phyloP scores from a whole-genome alignment of 2,329 filamentous ascomycete genomes.

The Hymenoscyphus infarciens region DNA sequence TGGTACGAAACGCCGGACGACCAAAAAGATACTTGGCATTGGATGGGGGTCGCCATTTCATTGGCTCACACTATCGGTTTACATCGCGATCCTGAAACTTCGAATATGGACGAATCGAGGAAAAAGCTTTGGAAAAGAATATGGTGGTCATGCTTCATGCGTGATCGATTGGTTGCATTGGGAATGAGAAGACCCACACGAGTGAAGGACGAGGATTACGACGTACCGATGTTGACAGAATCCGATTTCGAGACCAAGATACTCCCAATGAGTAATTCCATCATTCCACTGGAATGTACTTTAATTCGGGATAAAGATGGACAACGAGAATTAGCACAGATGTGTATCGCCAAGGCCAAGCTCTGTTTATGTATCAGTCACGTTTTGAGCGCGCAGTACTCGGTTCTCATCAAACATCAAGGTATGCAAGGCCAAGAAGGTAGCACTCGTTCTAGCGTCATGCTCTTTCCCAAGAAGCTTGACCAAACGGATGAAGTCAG shows the following conservation, averaged over 20 bases:
- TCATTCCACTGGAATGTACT: constrained; percentile 67
- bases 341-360: constrained; percentile 91
- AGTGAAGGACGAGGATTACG: constrained; percentile 90
- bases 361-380: constrained; percentile 86
- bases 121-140: constrained; percentile 90
- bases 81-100: constrained; percentile 78
- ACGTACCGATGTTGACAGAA: constrained; percentile 84
- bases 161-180: constrained; percentile 85
- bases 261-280: constrained; percentile 63
- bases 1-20: constrained; percentile 98
- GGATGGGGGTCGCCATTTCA: constrained; percentile 95
- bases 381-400: constrained; percentile 88
- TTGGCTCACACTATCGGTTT: constrained; percentile 90
- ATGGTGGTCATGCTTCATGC: constrained; percentile 98
- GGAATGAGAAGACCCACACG: constrained; percentile 91
- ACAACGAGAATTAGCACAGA: constrained; percentile 74
- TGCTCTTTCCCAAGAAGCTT: constrained; percentile 85
- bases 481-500: constrained; percentile 76
- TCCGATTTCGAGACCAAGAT: constrained; percentile 77
- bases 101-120: constrained; percentile 68
- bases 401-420: constrained; percentile 80
- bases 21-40: constrained; percentile 97
- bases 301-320: constrained; percentile 66
- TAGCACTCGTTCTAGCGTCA: constrained; percentile 69
- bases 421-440: constrained; percentile 72